Evolutionary conservation across 2,329 filamentous ascomycete species (phyloP).

Genomic region (Lachnellula occidentalis): DNA sequence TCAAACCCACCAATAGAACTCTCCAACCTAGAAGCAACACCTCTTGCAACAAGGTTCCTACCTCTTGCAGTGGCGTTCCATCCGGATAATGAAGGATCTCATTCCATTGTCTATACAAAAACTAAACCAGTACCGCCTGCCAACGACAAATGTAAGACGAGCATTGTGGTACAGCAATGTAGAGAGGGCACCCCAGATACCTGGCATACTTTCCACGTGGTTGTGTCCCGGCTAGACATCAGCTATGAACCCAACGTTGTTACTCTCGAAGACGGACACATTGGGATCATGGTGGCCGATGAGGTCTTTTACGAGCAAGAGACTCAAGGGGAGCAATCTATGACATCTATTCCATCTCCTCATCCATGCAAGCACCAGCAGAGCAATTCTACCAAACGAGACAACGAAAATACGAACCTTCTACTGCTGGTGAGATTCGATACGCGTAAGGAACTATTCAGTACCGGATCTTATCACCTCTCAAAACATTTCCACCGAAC

Average conservation of each 20-base stretch:
- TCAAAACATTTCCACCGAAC: background rate
- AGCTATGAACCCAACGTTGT: background rate
- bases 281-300: background rate
- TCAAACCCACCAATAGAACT: background rate
- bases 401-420: background rate
- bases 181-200: background rate
- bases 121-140: background rate
- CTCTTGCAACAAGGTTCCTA: no score
- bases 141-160: background rate
- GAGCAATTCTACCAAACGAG: background rate
- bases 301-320: background rate
- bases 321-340: background rate
- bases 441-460: conserved; percentile 6
- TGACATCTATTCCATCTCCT: background rate
- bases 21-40: background rate
- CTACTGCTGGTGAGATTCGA: conserved; percentile 11
- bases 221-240: background rate
- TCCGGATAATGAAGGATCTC: background rate
- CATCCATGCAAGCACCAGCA: background rate
- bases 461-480: conserved; percentile 2
- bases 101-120: background rate
- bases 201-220: background rate
- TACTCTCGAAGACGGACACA: background rate
- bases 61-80: conserved; percentile 2
- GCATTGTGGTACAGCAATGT: conserved; percentile 3